These are phyloP conservation scores for Ormosia semicastrata DNA, from an alignment of 306 rosid genomes.

Conservation along the genomic window DNA sequence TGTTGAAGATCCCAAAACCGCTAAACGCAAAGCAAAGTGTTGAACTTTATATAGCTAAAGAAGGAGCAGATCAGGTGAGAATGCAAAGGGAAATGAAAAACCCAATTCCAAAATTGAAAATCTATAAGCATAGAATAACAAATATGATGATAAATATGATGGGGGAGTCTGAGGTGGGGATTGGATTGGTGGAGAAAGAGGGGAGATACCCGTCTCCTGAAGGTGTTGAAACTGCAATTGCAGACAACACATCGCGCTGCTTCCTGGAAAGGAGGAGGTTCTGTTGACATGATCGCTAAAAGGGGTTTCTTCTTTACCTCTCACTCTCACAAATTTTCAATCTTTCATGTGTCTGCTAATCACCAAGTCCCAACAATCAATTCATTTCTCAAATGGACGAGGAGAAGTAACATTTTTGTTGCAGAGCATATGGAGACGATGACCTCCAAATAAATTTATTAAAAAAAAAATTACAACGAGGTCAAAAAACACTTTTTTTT, in stretches of 20 bases:
- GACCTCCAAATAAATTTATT: neutral
- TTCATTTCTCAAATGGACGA: slow-evolving; percentile 19
- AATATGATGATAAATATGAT: neutral
- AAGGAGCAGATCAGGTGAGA: neutral
- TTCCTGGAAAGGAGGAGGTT: slow-evolving; percentile 89
- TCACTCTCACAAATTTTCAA: neutral
- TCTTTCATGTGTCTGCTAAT: neutral
- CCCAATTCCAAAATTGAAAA: neutral
- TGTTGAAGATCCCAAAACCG: neutral
- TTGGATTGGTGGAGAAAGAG: neutral
- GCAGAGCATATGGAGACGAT: neutral
- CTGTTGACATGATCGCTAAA: slow-evolving; percentile 48
- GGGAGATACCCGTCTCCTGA: slow-evolving; percentile 77
- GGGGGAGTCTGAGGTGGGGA: neutral
- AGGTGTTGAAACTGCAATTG: slow-evolving; percentile 93
- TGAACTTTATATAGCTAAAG: neutral
- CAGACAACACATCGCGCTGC: slow-evolving; percentile 92
- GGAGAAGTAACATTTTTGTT: neutral
- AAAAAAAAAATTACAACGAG: too few relatives aligned
- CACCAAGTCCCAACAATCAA: slow-evolving; percentile 3
- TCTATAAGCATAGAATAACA: neutral
- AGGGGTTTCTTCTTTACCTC: slow-evolving; percentile 5
- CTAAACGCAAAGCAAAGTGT: neutral
- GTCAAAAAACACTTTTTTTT: too few relatives aligned
- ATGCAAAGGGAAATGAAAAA: neutral